Evolutionary conservation across 345 rosid genomes (phyloP).

Genomic region (Psidium guajava): DNA sequence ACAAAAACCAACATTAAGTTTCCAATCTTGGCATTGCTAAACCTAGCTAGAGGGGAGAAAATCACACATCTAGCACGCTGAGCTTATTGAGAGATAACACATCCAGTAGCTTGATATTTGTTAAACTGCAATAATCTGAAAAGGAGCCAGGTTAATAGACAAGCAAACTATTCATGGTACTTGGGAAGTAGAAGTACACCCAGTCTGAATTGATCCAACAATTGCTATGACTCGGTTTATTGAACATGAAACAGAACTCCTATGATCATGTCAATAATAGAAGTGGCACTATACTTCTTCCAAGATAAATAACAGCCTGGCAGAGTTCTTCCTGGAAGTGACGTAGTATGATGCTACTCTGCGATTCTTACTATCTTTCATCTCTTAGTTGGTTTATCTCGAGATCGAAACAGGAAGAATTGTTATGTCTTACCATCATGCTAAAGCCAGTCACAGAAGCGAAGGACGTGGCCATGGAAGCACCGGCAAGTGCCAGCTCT

Average conservation of each 20-base stretch:
- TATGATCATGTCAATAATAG: neutral
- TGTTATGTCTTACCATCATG: conserved; percentile 16
- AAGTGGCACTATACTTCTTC: neutral
- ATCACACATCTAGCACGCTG: neutral
- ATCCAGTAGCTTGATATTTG: neutral
- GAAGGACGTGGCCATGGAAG: conserved; percentile 36
- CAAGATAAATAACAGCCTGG: neutral
- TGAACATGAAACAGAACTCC: neutral
- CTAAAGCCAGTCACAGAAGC: conserved; percentile 37
- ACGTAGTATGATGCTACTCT: neutral
- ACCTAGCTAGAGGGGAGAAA: neutral
- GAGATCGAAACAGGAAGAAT: neutral
- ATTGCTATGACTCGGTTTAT: neutral
- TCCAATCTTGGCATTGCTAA: neutral
- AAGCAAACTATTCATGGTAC: neutral
- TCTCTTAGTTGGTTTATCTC: neutral
- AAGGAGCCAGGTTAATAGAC: neutral
- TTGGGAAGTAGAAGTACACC: neutral
- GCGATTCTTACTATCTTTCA: neutral
- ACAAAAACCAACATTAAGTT: neutral
- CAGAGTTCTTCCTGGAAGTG: neutral
- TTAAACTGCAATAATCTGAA: neutral
- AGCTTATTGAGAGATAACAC: neutral
- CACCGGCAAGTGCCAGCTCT: conserved; percentile 23
- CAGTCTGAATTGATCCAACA: neutral